Evolutionary conservation across 164 flowering plant genomes (phyloP), one percentile per base, ranked within the genome.

Genomic region (Vitis rupestris): DNA sequence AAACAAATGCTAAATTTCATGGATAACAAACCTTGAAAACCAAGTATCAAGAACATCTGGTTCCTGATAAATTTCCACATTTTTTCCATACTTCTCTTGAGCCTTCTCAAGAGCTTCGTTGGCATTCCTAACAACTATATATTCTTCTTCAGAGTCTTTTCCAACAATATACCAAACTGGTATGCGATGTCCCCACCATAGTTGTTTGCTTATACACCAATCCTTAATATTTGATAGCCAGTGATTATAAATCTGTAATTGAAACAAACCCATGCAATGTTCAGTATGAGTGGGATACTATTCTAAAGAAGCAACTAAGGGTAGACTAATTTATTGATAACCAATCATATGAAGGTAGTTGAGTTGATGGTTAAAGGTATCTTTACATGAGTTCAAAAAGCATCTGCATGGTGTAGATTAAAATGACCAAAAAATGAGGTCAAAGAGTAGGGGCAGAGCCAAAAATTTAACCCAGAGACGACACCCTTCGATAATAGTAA

Each of bases 111-210:
- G 87, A 47, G 99, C 99, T 79, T 91, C 94, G 59, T 82, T 85
- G 64, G 80, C 71, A 82, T 69, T 82, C 76, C 91, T 79, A 44
- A 97, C 97, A 79, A 92, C 97, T 61, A 94, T 86, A 72, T 88
- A 94, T 19, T 91, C 95, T 67, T 92, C 96, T 77, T 94, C 97
- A 78, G 81, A 79, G 67, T 92, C 88, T 80, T 87, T 88, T 7
- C 97, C 97, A 16, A 59, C 85, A 76, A 94, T 74, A 65, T 92
- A 94, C 99, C 99, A 94, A 73, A 92, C 99, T 23, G 97, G 99
- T 75, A 94, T 92, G 3, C 91, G 90, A 69, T 94, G 99, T 47
- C 99, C 99, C 99, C 99, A 94, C 99, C 99, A 94, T 9, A 94
- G 80, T 74, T 94, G 99, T 76, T 97, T 86, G 81, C 97, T 92